Base-by-base conservation (phyloP, 1,284 basidiomycete genomes). In the Rhodofomes roseus region DNA sequence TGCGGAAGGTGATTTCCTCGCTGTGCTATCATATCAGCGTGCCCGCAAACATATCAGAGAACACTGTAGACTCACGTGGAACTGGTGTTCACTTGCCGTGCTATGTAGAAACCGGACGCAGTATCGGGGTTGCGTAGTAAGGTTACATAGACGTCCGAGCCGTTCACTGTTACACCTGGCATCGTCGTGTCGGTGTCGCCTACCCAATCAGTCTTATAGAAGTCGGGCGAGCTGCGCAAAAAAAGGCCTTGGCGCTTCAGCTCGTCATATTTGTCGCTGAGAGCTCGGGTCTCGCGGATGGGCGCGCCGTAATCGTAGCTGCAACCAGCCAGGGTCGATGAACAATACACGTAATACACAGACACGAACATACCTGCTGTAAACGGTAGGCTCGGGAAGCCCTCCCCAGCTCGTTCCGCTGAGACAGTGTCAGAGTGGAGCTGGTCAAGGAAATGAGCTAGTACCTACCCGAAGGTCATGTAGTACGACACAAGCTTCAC, bases 401-500 rank as follows among this genome's bases (percentile, higher is more conserved):
- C 77, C 87, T 56, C 89, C 90, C 90, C 90, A 92, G 6, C 85
- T 89, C 0, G 90, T 92, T 39, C 90, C 90, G 18, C 89, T 90
- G 59, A 62, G n/a, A 55, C 22, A 62, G 52, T 55, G 53, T 27
- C 37, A 8, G 3, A 4, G 22, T 25, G 41, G 8, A 12, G 44
- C 46, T 16, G 8, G 18, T 44, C 44, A 2, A 5, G 7, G 39
- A 1, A 11, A 44, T 11, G 31, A 11, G 11, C 11, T 18, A 40
- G 18, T 25, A 44, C 44, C 31, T 25, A 87, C 88, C 87, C 89
- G 63, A 85, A 90, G 58, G 89, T 67, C 90, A 92, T 92, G 71
- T 92, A 92, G 65, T 88, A 90, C 64, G 82, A 90, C 55, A 91
- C 84, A 57, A 92, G 63, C 68, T 92, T 91, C 3, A 82, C 87